Percentiles rank a stretch among this genome's conserved stretches.
Evolutionary conservation across 192 early-diverging fungal species (phyloP).

Genomic region (Rhizoclosmatium globosum): DNA sequence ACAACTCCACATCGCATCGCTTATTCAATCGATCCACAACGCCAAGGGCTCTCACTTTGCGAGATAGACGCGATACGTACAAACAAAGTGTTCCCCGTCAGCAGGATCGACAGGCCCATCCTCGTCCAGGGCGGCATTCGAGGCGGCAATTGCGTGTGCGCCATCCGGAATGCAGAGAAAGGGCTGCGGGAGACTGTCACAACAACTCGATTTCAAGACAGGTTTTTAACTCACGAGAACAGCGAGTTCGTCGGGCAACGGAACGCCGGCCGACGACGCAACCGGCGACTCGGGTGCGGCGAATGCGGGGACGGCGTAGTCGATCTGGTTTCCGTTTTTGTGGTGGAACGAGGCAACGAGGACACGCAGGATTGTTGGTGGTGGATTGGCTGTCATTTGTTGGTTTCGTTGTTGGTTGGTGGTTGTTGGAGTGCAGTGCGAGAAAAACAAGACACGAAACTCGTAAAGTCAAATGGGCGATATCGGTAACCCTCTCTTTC

Average conservation of each 20-base stretch:
- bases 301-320: constrained; percentile 29
- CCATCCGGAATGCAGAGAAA: constrained; percentile 35
- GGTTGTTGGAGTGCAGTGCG: no score
- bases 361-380: constrained; percentile 12
- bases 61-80: background rate
- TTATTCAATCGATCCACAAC: background rate
- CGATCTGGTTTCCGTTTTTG: constrained; percentile 36
- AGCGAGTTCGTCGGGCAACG: constrained; percentile 20
- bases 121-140: background rate
- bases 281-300: background rate
- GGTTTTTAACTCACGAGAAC: background rate
- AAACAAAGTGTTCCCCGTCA: background rate
- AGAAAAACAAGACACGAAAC: no score
- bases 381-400: background rate
- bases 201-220: no score
- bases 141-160: constrained; percentile 10
- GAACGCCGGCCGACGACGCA: background rate
- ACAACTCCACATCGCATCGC: no score
- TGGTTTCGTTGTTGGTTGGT: no score
- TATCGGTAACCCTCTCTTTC: background rate
- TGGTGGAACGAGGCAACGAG: constrained; percentile 35
- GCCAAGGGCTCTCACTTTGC: background rate
- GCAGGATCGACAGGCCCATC: background rate
- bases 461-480: constrained; percentile 7
- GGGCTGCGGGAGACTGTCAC: constrained; percentile 4